Percentiles rank a stretch among this genome's conserved stretches.
Conservation (phyloP, 352 stramenopile species). For the Pseudoperonospora humuli region DNA sequence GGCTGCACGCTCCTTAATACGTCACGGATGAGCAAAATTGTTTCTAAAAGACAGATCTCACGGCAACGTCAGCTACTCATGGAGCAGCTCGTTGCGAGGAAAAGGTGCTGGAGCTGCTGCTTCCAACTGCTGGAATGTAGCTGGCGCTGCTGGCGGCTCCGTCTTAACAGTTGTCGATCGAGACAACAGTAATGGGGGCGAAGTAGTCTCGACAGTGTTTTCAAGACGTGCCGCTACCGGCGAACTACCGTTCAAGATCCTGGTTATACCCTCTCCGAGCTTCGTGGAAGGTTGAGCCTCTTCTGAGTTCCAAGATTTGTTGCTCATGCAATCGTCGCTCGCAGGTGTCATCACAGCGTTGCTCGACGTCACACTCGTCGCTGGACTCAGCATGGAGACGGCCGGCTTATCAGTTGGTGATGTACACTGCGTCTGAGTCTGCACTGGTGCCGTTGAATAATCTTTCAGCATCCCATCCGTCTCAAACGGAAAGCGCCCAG, state of each 20-base stretch:
- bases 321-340: slow-evolving; percentile 27
- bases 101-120: slow-evolving; percentile 14
- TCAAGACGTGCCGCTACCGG: slow-evolving; percentile 11
- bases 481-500: slow-evolving; percentile 73
- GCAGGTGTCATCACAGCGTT: slow-evolving; percentile 17
- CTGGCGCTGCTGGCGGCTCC: slow-evolving; percentile 3
- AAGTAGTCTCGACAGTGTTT: slow-evolving; percentile 1
- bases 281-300: slow-evolving; percentile 17
- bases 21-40: too few species aligned
- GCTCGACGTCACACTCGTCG: slow-evolving; percentile 22
- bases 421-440: slow-evolving; percentile 6
- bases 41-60: too few species aligned
- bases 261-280: slow-evolving; percentile 52
- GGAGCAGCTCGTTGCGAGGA: slow-evolving; percentile 13
- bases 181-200: slow-evolving; percentile 11
- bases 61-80: slow-evolving; percentile 1
- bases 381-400: slow-evolving; percentile 22
- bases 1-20: too few species aligned
- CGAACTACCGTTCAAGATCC: slow-evolving; percentile 68
- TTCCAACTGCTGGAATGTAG: slow-evolving; percentile 7
- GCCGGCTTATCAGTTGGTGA: neutral
- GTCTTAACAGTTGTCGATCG: slow-evolving; percentile 4
- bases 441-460: slow-evolving; percentile 14
- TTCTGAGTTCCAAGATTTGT: slow-evolving; percentile 30
- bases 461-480: slow-evolving; percentile 34